These are phyloP conservation scores for Leishmania turanica DNA, from an alignment of 208 protist species.

Conservation along the genomic window DNA sequence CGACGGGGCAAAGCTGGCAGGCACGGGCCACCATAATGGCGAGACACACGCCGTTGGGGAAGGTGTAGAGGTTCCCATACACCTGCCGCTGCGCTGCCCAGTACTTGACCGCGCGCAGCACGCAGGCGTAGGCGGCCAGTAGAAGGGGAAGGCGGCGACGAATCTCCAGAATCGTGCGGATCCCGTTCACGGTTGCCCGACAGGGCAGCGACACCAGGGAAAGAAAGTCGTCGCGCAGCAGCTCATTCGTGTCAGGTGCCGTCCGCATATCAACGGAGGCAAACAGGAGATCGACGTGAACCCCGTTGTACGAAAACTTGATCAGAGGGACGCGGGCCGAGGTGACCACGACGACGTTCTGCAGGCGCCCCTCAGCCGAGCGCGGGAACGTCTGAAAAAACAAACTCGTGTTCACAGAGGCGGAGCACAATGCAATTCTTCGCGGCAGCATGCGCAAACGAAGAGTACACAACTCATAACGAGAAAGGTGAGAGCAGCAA, in stretches of 20 bases:
- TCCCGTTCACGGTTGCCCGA: slow-evolving; percentile 69
- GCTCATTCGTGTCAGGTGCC: slow-evolving; percentile 56
- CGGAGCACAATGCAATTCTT: slow-evolving; percentile 69
- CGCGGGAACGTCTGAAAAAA: slow-evolving; percentile 68
- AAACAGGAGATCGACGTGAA: slow-evolving; percentile 83
- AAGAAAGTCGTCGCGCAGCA: slow-evolving; percentile 67
- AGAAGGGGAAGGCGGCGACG: slow-evolving; percentile 48
- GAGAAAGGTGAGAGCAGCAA: background rate
- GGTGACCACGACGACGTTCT: slow-evolving; percentile 59
- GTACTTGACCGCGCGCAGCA: slow-evolving; percentile 77
- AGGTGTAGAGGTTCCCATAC: slow-evolving; percentile 96
- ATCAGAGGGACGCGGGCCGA: slow-evolving; percentile 80
- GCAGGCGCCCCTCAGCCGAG: slow-evolving; percentile 31
- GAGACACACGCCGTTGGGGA: slow-evolving; percentile 95
- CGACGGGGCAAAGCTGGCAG: slow-evolving; percentile 93
- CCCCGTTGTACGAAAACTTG: slow-evolving; percentile 61
- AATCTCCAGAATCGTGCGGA: slow-evolving; percentile 80
- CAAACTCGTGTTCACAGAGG: slow-evolving; percentile 36
- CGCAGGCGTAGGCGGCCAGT: slow-evolving; percentile 46
- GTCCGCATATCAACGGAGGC: slow-evolving; percentile 49
- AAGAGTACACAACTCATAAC: background rate
- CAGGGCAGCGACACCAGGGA: slow-evolving; percentile 50
- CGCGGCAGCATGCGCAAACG: background rate
- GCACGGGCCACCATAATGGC: slow-evolving; percentile 95
- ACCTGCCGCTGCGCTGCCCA: slow-evolving; percentile 89